Conservation (phyloP, 805 yeast genomes). For the Kluyveromyces dobzhanskii region DNA sequence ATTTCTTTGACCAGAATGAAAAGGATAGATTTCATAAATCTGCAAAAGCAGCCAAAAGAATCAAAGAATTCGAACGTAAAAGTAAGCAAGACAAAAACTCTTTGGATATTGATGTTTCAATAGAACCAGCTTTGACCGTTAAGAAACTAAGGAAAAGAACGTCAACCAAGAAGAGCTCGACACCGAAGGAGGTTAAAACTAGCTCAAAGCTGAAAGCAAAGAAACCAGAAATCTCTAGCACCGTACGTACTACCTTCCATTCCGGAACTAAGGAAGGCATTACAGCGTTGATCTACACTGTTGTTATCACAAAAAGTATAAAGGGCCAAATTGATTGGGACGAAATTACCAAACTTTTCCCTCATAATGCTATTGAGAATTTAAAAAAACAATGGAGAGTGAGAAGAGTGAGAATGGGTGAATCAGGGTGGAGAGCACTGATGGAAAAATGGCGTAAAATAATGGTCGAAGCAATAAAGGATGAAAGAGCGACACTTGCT, state of each 20-base stretch:
- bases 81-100: background rate
- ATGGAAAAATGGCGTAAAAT: constrained; percentile 58
- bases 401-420: constrained; percentile 53
- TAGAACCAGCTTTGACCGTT: background rate
- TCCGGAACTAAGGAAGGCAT: constrained; percentile 37
- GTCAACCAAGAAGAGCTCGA: background rate
- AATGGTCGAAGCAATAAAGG: constrained; percentile 48
- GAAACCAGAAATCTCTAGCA: background rate
- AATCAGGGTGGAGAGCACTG: constrained; percentile 45
- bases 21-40: constrained; percentile 24
- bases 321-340: constrained; percentile 59
- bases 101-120: background rate
- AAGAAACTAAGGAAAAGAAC: constrained; percentile 4
- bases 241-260: constrained; percentile 12
- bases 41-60: constrained; percentile 25
- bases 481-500: constrained; percentile 40
- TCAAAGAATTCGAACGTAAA: constrained; percentile 21
- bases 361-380: constrained; percentile 33
- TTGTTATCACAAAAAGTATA: constrained; percentile 59
- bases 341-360: constrained; percentile 43
- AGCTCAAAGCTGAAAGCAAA: background rate
- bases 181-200: constrained; percentile 1
- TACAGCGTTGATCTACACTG: constrained; percentile 51
- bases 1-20: constrained; percentile 27
- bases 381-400: constrained; percentile 55